Evolutionary conservation across 139 green algal genomes (phyloP).

Genomic region (Micractinium conductrix): DNA sequence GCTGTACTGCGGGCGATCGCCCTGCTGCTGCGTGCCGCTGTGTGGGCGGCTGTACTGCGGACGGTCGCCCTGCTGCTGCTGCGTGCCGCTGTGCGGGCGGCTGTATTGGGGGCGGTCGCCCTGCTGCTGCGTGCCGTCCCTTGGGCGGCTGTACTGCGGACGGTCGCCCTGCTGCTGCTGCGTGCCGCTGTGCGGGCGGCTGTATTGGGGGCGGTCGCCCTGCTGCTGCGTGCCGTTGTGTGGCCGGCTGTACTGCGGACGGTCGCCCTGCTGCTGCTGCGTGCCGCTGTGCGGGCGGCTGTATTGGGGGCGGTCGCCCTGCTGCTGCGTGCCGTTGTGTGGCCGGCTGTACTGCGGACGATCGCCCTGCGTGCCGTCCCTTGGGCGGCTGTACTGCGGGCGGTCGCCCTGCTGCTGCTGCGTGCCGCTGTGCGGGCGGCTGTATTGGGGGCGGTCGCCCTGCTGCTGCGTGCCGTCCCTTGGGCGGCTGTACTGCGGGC

Average conservation of each 20-base stretch:
- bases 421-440: no score
- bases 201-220: background rate
- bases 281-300: background rate
- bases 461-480: background rate
- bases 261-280: background rate
- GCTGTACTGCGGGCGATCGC: background rate
- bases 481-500: no score
- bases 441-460: no score
- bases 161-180: background rate
- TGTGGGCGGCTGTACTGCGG: no score
- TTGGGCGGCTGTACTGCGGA: no score
- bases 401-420: slow-evolving; percentile 1
- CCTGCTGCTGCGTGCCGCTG: background rate
- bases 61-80: background rate
- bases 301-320: background rate
- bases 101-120: background rate
- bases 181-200: background rate
- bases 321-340: slow-evolving; percentile 1
- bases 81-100: background rate
- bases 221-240: background rate
- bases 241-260: no score
- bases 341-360: no score
- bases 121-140: background rate
- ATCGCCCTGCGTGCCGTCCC: background rate
- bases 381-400: background rate